Conservation (phyloP, 192 early-diverging fungal species). For the Rhizophagus sp. region DNA sequence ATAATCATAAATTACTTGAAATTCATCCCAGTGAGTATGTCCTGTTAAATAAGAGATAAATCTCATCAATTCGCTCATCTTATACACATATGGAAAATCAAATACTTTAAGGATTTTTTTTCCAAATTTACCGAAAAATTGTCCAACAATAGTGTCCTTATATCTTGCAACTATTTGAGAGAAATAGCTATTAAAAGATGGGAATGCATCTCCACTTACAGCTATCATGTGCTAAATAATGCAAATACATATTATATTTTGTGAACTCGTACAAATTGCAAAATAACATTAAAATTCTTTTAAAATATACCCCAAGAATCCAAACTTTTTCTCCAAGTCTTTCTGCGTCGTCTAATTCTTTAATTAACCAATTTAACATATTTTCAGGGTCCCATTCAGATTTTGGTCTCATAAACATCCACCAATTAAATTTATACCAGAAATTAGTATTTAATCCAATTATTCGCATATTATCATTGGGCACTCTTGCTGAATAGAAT, state of each 20-base stretch:
- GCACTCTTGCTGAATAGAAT: slow-evolving; percentile 47
- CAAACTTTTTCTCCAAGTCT: slow-evolving; percentile 55
- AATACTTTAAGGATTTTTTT: no score
- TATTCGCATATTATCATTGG: slow-evolving; percentile 46
- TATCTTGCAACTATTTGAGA: slow-evolving; percentile 11
- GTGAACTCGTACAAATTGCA: neutral
- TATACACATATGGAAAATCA: no score
- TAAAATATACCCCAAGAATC: slow-evolving; percentile 45
- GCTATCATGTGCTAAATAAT: slow-evolving; percentile 9
- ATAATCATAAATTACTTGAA: slow-evolving; percentile 4
- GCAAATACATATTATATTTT: neutral
- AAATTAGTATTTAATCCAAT: slow-evolving; percentile 62
- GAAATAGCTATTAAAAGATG: neutral
- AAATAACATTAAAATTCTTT: neutral
- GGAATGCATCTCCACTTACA: neutral
- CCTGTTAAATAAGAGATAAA: neutral
- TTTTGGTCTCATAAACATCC: slow-evolving; percentile 43
- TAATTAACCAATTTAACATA: slow-evolving; percentile 51
- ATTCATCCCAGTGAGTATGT: slow-evolving; percentile 20
- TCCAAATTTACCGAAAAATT: slow-evolving; percentile 6
- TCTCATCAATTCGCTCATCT: neutral
- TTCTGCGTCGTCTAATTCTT: slow-evolving; percentile 52
- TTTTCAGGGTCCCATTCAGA: slow-evolving; percentile 52
- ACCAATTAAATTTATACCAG: slow-evolving; percentile 59
- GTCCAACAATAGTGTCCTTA: slow-evolving; percentile 10